Conservation (phyloP, 352 stramenopile species). For the Phytopythium vexans region DNA sequence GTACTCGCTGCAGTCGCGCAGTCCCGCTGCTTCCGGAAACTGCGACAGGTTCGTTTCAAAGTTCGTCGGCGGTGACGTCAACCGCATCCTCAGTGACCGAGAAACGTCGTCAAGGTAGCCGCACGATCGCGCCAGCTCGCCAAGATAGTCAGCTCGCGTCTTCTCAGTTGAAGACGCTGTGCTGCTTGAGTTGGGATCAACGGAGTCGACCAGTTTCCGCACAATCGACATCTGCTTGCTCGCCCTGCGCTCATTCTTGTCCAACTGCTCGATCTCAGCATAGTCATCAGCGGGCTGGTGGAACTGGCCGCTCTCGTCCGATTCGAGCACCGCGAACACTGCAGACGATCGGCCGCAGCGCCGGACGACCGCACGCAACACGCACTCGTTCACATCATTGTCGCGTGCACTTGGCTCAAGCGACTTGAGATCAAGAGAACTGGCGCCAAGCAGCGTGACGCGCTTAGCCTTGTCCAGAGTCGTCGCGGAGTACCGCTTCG, state of each 20-base stretch:
- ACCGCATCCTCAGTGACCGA: slow-evolving; percentile 17
- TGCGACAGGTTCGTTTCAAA: slow-evolving; percentile 56
- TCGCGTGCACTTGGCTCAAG: slow-evolving; percentile 33
- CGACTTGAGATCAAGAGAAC: slow-evolving; percentile 27
- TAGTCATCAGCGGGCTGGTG: background rate
- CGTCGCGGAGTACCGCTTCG: slow-evolving; percentile 52
- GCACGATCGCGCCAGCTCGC: slow-evolving; percentile 11
- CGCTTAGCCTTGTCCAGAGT: slow-evolving; percentile 56
- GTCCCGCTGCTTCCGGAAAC: slow-evolving; percentile 22
- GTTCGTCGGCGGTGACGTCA: slow-evolving; percentile 41
- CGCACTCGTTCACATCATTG: slow-evolving; percentile 57
- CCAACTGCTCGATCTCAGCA: no score
- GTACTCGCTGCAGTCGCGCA: slow-evolving; percentile 42
- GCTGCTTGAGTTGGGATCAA: no score
- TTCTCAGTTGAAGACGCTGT: background rate
- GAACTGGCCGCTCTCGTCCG: background rate
- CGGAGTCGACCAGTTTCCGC: no score
- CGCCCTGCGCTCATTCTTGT: no score
- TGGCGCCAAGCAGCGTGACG: slow-evolving; percentile 30
- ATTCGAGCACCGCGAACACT: slow-evolving; percentile 8
- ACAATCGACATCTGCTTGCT: no score
- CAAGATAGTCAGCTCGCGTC: background rate
- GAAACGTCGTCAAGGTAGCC: slow-evolving; percentile 33
- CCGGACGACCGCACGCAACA: slow-evolving; percentile 49
- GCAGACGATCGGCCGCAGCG: slow-evolving; percentile 47